phyloP scores from a whole-genome alignment of 352 stramenopile genomes.

The Saprolegnia parasitica region DNA sequence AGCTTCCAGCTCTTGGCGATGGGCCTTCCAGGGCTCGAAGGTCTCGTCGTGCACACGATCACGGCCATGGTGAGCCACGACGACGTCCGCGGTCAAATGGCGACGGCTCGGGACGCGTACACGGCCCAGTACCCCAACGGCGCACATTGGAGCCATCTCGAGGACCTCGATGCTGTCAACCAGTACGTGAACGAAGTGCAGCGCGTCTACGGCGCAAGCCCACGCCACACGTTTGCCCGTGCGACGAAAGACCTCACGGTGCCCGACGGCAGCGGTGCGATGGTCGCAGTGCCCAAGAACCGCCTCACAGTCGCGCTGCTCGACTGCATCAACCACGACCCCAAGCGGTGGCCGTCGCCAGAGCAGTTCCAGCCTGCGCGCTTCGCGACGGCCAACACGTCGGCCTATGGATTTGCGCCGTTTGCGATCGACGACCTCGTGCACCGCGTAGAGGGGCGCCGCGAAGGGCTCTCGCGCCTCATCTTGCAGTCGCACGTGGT shows the following conservation, averaged over 20 bases:
- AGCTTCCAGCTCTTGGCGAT: conserved; percentile 12
- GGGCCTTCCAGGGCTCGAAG: conserved; percentile 3
- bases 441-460: not conserved
- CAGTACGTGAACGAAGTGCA: conserved; percentile 23
- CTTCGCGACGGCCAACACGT: not conserved
- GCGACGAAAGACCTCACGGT: conserved; percentile 6
- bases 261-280: too few species aligned
- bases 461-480: conserved; percentile 6
- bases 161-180: conserved; percentile 9
- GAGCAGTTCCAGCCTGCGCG: conserved; percentile 11
- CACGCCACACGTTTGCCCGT: conserved; percentile 7
- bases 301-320: not conserved
- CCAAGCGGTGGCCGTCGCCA: not conserved
- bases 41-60: conserved; percentile 20
- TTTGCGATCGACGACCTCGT: conserved; percentile 4
- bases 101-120: conserved; percentile 4
- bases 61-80: conserved; percentile 1
- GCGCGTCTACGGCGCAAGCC: conserved; percentile 7
- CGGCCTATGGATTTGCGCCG: conserved; percentile 1
- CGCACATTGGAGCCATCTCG: conserved; percentile 10
- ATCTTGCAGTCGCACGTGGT: conserved; percentile 7
- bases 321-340: conserved; percentile 8
- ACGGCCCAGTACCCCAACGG: conserved; percentile 4
- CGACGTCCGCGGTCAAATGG: not conserved
- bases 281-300: conserved; percentile 5